Percentiles rank a stretch among this genome's conserved stretches.
Evolutionary conservation across 805 yeast species (phyloP).

Genomic region (Wickerhamiella nectarea): DNA sequence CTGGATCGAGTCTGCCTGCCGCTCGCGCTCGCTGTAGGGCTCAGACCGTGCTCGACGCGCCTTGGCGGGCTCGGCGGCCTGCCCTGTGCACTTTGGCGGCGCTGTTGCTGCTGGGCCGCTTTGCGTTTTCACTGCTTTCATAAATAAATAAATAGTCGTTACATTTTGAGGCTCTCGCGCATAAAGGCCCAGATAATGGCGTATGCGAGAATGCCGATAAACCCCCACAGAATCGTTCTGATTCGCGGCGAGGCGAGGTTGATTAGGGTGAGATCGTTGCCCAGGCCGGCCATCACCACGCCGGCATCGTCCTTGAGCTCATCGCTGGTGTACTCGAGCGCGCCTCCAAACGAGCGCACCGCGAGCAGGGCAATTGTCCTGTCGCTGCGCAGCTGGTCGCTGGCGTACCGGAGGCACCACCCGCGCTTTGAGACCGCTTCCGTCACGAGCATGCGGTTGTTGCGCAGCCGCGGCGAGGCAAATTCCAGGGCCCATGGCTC

Average conservation of each 20-base stretch:
- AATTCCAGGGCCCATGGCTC: conserved; percentile 9
- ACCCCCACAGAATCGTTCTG: neutral
- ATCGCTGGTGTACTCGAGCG: conserved; percentile 5
- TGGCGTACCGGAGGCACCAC: conserved; percentile 4
- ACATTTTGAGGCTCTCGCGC: neutral
- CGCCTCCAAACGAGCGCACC: conserved; percentile 2
- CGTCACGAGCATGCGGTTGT: conserved; percentile 5
- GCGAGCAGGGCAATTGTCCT: neutral
- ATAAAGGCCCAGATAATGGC: neutral
- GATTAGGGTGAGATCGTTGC: neutral
- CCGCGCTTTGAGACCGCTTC: conserved; percentile 6
- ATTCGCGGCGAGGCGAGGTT: conserved; percentile 3
- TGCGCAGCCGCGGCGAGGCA: conserved; percentile 5
- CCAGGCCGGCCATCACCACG: neutral
- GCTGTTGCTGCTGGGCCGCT: no score
- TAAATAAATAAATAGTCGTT: neutral
- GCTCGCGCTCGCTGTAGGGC: no score
- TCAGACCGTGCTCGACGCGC: no score
- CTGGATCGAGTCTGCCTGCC: no score
- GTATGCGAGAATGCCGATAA: neutral
- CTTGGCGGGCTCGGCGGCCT: no score
- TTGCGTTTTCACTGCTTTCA: no score
- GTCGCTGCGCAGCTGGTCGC: conserved; percentile 3
- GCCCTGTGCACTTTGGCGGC: no score
- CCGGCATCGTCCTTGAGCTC: conserved; percentile 5